A percentile compares a stretch with the other conserved stretches of the same genome.
Conservation (phyloP, 2,329 filamentous ascomycete genomes). For the Fusarium buxicola region DNA sequence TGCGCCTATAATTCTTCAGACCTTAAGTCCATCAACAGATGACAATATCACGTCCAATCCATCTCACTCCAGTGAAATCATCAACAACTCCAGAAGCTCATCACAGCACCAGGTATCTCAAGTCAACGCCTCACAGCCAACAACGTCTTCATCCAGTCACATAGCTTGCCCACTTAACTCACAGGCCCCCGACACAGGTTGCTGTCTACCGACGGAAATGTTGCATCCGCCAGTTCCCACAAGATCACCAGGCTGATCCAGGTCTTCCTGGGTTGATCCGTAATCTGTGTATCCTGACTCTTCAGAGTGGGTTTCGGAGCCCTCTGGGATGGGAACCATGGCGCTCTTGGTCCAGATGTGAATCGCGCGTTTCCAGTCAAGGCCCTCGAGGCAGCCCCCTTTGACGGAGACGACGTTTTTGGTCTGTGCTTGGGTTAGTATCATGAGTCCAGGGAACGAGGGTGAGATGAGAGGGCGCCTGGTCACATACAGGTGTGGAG, state of each 20-base stretch:
- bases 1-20: slow-evolving; percentile 22
- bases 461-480: background rate
- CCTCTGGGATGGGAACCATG: slow-evolving; percentile 76
- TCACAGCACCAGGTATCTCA: slow-evolving; percentile 21
- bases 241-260: slow-evolving; percentile 60
- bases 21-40: slow-evolving; percentile 1
- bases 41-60: background rate
- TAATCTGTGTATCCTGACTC: slow-evolving; percentile 61
- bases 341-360: slow-evolving; percentile 77
- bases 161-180: slow-evolving; percentile 18
- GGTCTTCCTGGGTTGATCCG: slow-evolving; percentile 56
- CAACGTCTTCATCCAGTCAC: slow-evolving; percentile 3
- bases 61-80: slow-evolving; percentile 10
- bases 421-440: slow-evolving; percentile 49
- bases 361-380: slow-evolving; percentile 70
- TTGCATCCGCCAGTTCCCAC: slow-evolving; percentile 50
- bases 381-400: slow-evolving; percentile 72
- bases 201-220: background rate
- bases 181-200: slow-evolving; percentile 2
- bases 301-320: slow-evolving; percentile 67
- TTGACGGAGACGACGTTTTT: slow-evolving; percentile 74
- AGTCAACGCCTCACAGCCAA: slow-evolving; percentile 1
- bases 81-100: slow-evolving; percentile 22
- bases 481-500: slow-evolving; percentile 62
- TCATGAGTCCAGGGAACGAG: slow-evolving; percentile 15